Evolutionary conservation across 2,329 filamentous ascomycete species (phyloP), one percentile per base, ranked within the genome.

Genomic region (Hypoxylon sp.): DNA sequence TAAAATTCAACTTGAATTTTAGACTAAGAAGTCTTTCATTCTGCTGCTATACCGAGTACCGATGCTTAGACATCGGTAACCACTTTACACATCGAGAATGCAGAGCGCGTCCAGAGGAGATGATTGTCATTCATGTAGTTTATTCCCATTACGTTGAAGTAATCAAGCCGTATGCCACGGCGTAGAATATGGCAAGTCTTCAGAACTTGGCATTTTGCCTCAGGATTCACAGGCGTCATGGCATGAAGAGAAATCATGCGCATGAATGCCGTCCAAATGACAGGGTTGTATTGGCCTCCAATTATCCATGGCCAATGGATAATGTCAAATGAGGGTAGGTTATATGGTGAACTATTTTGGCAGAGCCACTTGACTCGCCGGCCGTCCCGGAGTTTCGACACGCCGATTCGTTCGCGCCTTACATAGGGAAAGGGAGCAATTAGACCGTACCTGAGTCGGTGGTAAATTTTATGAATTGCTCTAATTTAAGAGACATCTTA

Each of bases 401-500:
- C 19, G 17, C 32, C 32, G 15, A 35, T n/a, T 31, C 15, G 37
- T 21, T 17, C 17, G 17, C 29, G 24, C 13, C n/a, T 10, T 42
- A 10, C 17, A n/a, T 8, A 46, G 11, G 21, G 10, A 61, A 47
- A 60, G 15, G 35, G 55, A 53, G 55, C 6, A 29, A 27, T 50
- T 31, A 35, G n/a, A 15, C 15, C 71, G 51, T 79, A 86, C 85
- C 79, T 27, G 81, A 79, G 65, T 86, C 83, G 19, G 82, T 83
- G 42, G 81, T 81, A 65, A 86, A 86, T 65, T 79, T 79, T 52
- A 85, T 79, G 67, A 82, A 78, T 35, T 80, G 78, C 27, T 82
- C 78, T 27, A 81, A 75, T 10, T 68, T 76, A 24, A 56, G 60
- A 44, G 72, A 67, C 76, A 76, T 77, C 27, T 44, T 66, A 50